A percentile compares a stretch with the other conserved stretches of the same genome.
phyloP scores from a whole-genome alignment of 768 basidiomycete genomes.

The Suillus subaureus region DNA sequence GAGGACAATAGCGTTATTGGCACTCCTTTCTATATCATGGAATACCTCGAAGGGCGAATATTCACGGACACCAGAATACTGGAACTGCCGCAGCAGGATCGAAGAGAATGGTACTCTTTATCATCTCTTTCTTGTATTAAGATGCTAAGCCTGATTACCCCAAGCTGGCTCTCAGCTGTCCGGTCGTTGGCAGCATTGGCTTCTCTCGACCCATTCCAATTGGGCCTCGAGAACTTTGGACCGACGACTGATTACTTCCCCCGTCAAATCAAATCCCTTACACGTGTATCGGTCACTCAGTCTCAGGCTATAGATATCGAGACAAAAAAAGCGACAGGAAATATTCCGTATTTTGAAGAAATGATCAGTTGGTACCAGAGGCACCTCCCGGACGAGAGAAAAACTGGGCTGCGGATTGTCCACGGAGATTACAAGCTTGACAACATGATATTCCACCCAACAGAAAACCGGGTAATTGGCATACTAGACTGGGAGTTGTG shows the following conservation, averaged over 20 bases:
- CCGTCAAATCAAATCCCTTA: slow-evolving; percentile 89
- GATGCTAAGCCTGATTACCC: not conserved
- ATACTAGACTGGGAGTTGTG: slow-evolving; percentile 98
- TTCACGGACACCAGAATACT: slow-evolving; percentile 86
- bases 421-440: slow-evolving; percentile 99
- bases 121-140: too few species aligned
- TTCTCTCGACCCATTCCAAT: slow-evolving; percentile 58
- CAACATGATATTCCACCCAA: slow-evolving; percentile 93
- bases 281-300: slow-evolving; percentile 79
- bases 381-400: slow-evolving; percentile 76
- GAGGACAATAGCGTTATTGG: slow-evolving; percentile 78
- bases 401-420: slow-evolving; percentile 81
- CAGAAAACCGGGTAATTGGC: slow-evolving; percentile 89
- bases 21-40: slow-evolving; percentile 95
- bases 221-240: slow-evolving; percentile 75
- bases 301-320: slow-evolving; percentile 68
- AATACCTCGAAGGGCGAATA: slow-evolving; percentile 91
- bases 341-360: slow-evolving; percentile 75
- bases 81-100: slow-evolving; percentile 60
- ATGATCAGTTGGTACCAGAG: slow-evolving; percentile 75
- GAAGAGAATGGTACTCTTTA: slow-evolving; percentile 66
- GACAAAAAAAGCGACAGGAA: slow-evolving; percentile 57
- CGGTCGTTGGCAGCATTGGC: slow-evolving; percentile 69
- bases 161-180: slow-evolving; percentile 79
- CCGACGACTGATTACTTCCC: slow-evolving; percentile 85